phyloP scores from a whole-genome alignment of 331 rosid genomes.

The Malus hybrid region DNA sequence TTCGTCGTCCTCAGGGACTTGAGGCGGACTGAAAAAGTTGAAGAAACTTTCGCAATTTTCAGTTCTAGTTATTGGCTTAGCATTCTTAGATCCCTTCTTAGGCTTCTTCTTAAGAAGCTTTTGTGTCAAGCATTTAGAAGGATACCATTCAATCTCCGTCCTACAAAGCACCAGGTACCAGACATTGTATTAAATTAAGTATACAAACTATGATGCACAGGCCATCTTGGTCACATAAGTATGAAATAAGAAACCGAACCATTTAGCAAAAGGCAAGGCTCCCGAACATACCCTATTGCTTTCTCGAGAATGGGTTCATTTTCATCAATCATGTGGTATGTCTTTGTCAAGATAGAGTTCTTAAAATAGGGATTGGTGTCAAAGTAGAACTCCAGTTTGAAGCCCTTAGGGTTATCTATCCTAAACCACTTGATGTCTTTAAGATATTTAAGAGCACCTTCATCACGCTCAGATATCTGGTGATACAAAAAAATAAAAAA shows the following conservation, averaged over 20 bases:
- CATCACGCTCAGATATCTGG: constrained; percentile 75
- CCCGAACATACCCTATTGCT: constrained; percentile 59
- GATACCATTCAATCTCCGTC: constrained; percentile 73
- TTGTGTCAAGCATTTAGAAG: constrained; percentile 61
- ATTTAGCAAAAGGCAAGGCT: neutral
- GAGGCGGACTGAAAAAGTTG: constrained; percentile 74
- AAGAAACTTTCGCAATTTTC: constrained; percentile 81
- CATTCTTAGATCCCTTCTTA: constrained; percentile 68
- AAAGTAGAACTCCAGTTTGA: constrained; percentile 76
- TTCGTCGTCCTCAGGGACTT: constrained; percentile 67
- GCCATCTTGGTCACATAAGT: neutral
- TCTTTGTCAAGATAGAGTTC: constrained; percentile 60
- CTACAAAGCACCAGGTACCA: constrained; percentile 23
- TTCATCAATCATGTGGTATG: constrained; percentile 82
- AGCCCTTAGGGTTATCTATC: constrained; percentile 65
- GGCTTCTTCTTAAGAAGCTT: constrained; percentile 68
- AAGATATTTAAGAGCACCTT: constrained; percentile 65
- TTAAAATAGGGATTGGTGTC: constrained; percentile 65
- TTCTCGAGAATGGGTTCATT: constrained; percentile 79
- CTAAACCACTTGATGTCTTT: constrained; percentile 72
- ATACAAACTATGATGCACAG: neutral
- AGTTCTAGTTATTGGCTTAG: constrained; percentile 70
- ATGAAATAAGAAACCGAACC: neutral
- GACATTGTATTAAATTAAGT: neutral
- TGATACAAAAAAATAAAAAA: neutral